These are phyloP conservation scores for Bremia lactucae DNA, from an alignment of 352 stramenopile genomes.

Conservation along the genomic window DNA sequence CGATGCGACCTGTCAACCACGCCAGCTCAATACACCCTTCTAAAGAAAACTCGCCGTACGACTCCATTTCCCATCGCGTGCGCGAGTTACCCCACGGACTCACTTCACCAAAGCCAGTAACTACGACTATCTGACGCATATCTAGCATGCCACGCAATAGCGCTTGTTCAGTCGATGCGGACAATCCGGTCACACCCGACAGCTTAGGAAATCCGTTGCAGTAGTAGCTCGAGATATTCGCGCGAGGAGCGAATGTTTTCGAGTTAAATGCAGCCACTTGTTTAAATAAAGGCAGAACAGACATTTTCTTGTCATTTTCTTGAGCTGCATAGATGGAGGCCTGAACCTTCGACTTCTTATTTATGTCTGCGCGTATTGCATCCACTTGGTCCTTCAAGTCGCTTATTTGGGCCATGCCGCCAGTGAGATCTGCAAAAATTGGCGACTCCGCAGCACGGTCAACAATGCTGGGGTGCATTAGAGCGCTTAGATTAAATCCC, in stretches of 20 bases:
- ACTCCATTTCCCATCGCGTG: constrained; percentile 87
- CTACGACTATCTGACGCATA: constrained; percentile 71
- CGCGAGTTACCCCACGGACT: constrained; percentile 78
- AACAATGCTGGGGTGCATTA: constrained; percentile 76
- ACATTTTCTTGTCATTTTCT: constrained; percentile 31
- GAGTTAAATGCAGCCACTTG: constrained; percentile 4
- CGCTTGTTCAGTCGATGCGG: constrained; percentile 24
- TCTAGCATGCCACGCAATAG: constrained; percentile 69
- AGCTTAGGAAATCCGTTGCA: constrained; percentile 58
- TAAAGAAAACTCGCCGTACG: constrained; percentile 81
- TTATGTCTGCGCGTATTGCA: constrained; percentile 38
- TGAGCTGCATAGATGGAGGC: constrained; percentile 28
- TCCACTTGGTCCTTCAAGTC: constrained; percentile 65
- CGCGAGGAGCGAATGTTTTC: constrained; percentile 31
- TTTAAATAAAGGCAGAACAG: constrained; percentile 13
- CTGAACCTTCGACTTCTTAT: constrained; percentile 48
- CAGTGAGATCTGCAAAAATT: constrained; percentile 71
- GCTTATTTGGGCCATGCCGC: constrained; percentile 64
- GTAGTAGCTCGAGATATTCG: constrained; percentile 71
- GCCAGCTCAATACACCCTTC: constrained; percentile 84
- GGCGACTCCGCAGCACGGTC: constrained; percentile 57
- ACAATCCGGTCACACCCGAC: constrained; percentile 24
- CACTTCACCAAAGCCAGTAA: constrained; percentile 82
- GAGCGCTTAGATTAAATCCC: constrained; percentile 79
- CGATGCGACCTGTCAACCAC: constrained; percentile 77